Conservation (phyloP, 176 grass and related monocot genomes). For the Avena insularis region DNA sequence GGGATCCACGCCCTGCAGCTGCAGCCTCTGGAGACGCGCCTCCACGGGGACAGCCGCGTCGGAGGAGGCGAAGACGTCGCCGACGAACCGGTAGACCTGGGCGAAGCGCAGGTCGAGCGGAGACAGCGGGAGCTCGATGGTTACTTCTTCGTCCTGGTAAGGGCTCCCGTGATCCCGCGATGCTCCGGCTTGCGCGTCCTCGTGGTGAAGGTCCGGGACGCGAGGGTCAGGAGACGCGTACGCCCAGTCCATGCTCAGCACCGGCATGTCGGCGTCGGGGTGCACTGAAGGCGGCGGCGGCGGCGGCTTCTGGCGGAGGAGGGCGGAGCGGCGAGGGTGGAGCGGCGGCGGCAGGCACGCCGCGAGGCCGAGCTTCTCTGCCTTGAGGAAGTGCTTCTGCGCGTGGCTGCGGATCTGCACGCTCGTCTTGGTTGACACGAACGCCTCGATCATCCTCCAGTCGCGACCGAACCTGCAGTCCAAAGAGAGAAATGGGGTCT, state of each 20-base stretch:
- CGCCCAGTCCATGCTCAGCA: neutral
- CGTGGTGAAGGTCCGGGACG: neutral
- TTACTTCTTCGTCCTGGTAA: neutral
- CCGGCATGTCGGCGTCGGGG: neutral
- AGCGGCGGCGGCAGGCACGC: slow-evolving; percentile 56
- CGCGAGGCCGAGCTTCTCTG: slow-evolving; percentile 59
- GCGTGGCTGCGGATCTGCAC: slow-evolving; percentile 82
- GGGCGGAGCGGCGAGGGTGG: slow-evolving; percentile 35
- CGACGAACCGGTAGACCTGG: slow-evolving; percentile 22
- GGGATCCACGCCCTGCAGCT: neutral
- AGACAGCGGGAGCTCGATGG: neutral
- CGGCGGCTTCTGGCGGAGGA: neutral
- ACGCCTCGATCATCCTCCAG: slow-evolving; percentile 78
- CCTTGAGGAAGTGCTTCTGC: slow-evolving; percentile 80
- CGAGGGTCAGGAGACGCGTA: neutral
- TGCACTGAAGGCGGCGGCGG: neutral
- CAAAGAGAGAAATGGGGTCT: neutral
- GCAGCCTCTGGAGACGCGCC: neutral
- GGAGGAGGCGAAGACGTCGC: slow-evolving; percentile 15
- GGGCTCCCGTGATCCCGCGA: neutral
- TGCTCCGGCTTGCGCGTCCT: neutral
- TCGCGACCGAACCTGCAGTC: slow-evolving; percentile 69
- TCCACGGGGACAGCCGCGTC: neutral
- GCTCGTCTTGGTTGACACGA: slow-evolving; percentile 75
- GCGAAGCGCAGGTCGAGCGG: neutral